A percentile compares a stretch with the other conserved stretches of the same genome.
These are phyloP conservation scores for Lachnellula subtilissima DNA, from an alignment of 2,329 filamentous ascomycete genomes.

Conservation along the genomic window DNA sequence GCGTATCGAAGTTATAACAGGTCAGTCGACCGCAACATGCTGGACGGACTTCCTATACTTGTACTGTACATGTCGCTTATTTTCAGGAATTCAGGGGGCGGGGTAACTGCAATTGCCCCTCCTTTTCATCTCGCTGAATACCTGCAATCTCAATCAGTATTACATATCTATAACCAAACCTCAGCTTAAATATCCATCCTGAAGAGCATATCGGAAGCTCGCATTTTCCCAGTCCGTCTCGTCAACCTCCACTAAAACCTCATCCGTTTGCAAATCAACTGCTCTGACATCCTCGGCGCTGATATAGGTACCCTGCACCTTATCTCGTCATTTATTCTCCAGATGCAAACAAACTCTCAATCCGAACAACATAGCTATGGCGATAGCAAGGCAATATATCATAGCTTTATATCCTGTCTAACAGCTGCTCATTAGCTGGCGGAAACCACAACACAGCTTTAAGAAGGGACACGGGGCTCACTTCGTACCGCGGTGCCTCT, in stretches of 20 bases:
- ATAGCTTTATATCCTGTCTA: neutral
- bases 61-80: neutral
- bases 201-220: slow-evolving; percentile 5
- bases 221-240: slow-evolving; percentile 7
- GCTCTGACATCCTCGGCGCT: neutral
- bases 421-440: neutral
- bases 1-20: no score
- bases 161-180: neutral
- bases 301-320: neutral
- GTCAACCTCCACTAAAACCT: neutral
- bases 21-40: no score
- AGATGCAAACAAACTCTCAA: neutral
- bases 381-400: neutral
- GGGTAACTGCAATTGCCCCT: neutral
- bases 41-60: no score
- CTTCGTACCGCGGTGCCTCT: no score
- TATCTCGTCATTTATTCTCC: neutral
- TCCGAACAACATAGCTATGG: neutral
- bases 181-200: neutral
- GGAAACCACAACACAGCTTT: neutral
- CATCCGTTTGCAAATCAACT: neutral
- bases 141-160: neutral
- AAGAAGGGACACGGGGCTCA: no score
- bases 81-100: neutral
- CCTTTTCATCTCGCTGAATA: no score